Conservation (phyloP, 345 rosid genomes). For the Gossypium sturtianum region DNA sequence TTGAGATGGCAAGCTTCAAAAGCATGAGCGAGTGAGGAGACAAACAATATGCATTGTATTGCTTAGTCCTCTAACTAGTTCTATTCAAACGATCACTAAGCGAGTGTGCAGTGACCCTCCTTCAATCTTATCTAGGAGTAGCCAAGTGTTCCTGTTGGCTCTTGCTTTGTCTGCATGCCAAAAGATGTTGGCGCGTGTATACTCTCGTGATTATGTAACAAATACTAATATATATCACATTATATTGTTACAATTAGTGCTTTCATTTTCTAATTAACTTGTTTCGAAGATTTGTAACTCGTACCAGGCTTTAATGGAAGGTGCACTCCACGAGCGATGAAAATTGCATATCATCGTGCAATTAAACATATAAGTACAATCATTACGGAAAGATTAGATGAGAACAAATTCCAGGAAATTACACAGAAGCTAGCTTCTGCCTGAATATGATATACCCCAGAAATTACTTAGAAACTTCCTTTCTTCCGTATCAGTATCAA, state of each 20-base stretch:
- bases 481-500: not conserved
- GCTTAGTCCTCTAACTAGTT: not conserved
- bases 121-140: too few relatives aligned
- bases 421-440: conserved; percentile 3
- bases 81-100: not conserved
- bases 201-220: too few relatives aligned
- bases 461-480: not conserved
- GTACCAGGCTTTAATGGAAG: not conserved
- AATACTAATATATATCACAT: not conserved
- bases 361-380: not conserved
- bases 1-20: not conserved
- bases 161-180: not conserved
- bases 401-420: not conserved
- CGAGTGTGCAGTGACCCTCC: too few relatives aligned
- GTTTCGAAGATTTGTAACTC: not conserved
- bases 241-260: too few relatives aligned
- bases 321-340: not conserved
- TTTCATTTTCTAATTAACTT: too few relatives aligned
- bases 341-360: not conserved
- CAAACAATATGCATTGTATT: not conserved
- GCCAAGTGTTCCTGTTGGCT: too few relatives aligned
- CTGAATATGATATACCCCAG: not conserved
- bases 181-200: not conserved
- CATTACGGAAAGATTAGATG: not conserved
- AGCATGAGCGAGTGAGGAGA: not conserved